Percentiles rank a stretch among this genome's conserved stretches.
Evolutionary conservation across 805 yeast species (phyloP).

Genomic region (Wickerhamiella vanderwaltii): DNA sequence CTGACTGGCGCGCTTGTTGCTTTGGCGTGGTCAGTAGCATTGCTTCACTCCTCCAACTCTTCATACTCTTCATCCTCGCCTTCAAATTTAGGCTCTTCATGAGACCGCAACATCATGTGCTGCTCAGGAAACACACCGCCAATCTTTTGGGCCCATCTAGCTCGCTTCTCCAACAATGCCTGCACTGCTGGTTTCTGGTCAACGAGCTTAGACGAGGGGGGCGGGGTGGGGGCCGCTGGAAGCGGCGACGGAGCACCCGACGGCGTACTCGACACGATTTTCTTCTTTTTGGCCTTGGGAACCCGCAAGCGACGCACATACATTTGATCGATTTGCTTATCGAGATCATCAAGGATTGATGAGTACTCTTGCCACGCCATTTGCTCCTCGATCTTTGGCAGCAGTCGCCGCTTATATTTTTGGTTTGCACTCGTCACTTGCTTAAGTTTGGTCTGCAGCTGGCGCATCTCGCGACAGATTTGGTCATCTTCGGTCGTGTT

Average conservation of each 20-base stretch:
- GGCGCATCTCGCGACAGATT: conserved; percentile 69
- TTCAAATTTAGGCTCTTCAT: conserved; percentile 47
- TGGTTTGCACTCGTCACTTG: conserved; percentile 51
- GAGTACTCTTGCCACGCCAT: conserved; percentile 91
- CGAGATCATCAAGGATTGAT: conserved; percentile 82
- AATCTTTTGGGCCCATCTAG: conserved; percentile 77
- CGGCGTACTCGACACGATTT: neutral
- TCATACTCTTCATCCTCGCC: conserved; percentile 31
- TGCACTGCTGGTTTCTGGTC: conserved; percentile 69
- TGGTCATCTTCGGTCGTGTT: conserved; percentile 85
- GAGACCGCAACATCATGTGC: conserved; percentile 65
- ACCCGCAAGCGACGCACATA: conserved; percentile 71
- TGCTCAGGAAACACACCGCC: conserved; percentile 69
- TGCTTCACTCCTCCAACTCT: conserved; percentile 30
- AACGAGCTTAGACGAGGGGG: conserved; percentile 29
- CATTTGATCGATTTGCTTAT: conserved; percentile 93
- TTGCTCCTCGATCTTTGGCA: conserved; percentile 72
- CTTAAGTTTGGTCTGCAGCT: conserved; percentile 54
- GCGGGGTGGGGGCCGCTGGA: conserved; percentile 5
- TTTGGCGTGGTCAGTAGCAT: too few relatives aligned
- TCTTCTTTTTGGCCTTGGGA: conserved; percentile 45
- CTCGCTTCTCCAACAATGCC: conserved; percentile 72
- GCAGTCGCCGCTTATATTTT: conserved; percentile 48
- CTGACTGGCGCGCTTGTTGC: too few relatives aligned
- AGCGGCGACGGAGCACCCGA: conserved; percentile 1